Evolutionary conservation across 2,329 filamentous ascomycete genomes (phyloP).

Genomic region (Monosporascus sp.): DNA sequence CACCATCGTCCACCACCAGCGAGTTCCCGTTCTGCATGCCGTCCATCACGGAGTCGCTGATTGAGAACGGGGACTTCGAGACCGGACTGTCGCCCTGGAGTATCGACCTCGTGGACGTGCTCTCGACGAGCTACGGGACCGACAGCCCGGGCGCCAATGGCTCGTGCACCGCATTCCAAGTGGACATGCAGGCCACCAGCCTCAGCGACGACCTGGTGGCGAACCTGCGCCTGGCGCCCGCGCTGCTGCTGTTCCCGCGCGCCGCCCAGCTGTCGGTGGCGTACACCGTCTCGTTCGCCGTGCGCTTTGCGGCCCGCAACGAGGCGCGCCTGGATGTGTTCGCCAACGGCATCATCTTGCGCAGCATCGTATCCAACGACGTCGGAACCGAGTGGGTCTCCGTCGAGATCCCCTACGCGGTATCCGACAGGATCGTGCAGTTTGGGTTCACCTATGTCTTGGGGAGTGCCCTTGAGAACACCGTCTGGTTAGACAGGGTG

Average conservation of each 20-base stretch:
- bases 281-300: slow-evolving; percentile 13
- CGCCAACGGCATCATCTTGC: slow-evolving; percentile 37
- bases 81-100: slow-evolving; percentile 21
- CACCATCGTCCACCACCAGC: slow-evolving; percentile 1
- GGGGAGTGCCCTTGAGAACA: slow-evolving; percentile 8
- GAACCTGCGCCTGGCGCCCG: slow-evolving; percentile 16
- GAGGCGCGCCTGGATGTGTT: slow-evolving; percentile 30
- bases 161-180: slow-evolving; percentile 17
- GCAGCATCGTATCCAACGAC: slow-evolving; percentile 30
- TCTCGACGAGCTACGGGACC: slow-evolving; percentile 18
- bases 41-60: slow-evolving; percentile 1
- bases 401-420: slow-evolving; percentile 45
- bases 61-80: slow-evolving; percentile 25
- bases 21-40: slow-evolving; percentile 3
- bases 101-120: slow-evolving; percentile 19
- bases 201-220: slow-evolving; percentile 16
- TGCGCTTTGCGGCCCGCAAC: slow-evolving; percentile 20
- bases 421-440: slow-evolving; percentile 15
- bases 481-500: slow-evolving; percentile 18
- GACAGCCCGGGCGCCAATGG: slow-evolving; percentile 11
- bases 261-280: slow-evolving; percentile 6
- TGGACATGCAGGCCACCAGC: slow-evolving; percentile 16
- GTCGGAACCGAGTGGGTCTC: slow-evolving; percentile 30
- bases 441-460: slow-evolving; percentile 17
- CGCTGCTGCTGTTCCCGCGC: slow-evolving; percentile 9